Conservation (phyloP, 208 protist genomes). For the Trypanosomatidae sp. region DNA sequence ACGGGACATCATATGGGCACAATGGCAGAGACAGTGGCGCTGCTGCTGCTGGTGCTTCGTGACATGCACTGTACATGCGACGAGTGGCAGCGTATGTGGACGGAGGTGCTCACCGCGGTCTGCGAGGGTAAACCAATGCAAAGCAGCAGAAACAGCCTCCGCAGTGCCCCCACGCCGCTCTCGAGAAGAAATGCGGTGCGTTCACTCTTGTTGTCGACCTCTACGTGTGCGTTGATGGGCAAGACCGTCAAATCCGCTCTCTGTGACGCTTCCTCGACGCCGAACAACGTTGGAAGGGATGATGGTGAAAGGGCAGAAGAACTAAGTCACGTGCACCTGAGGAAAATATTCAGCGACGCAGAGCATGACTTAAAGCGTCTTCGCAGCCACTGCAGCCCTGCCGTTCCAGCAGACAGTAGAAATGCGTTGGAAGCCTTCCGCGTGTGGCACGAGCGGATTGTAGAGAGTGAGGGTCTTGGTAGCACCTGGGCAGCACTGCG, state of each 20-base stretch:
- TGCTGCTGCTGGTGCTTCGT: conserved; percentile 7
- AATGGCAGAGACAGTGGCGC: conserved; percentile 5
- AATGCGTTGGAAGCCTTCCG: not conserved
- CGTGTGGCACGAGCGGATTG: not conserved
- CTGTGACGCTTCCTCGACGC: not conserved
- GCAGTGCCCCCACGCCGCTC: not conserved
- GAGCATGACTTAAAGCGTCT: not conserved
- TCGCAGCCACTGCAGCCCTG: not conserved
- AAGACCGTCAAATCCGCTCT: not conserved
- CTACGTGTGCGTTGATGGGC: not conserved
- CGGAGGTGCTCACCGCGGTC: not conserved
- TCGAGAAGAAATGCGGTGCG: not conserved
- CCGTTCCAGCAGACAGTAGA: not conserved
- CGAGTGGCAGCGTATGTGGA: not conserved
- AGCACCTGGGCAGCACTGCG: not conserved
- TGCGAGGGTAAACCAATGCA: not conserved
- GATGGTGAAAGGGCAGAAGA: not conserved
- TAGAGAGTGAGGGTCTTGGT: conserved; percentile 4
- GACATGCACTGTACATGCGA: not conserved
- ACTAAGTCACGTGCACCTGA: not conserved
- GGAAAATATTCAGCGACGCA: not conserved
- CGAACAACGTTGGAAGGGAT: not conserved
- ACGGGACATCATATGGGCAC: not conserved
- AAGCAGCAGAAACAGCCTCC: not conserved
- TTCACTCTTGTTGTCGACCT: not conserved